Evolutionary conservation across 306 rosid genomes (phyloP).

Genomic region (Potentilla sterilis): DNA sequence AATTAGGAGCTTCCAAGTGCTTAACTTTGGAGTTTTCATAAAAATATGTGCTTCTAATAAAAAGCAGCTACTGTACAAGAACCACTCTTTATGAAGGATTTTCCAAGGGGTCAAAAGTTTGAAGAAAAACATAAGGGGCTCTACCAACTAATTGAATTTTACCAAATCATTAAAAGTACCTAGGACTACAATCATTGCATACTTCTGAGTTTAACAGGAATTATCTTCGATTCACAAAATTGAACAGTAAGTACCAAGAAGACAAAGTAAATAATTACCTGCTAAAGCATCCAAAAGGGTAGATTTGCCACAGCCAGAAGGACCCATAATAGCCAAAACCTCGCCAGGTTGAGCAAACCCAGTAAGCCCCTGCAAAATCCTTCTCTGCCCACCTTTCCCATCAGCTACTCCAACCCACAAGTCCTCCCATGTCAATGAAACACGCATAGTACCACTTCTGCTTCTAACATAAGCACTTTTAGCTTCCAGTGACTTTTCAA

Average conservation of each 20-base stretch:
- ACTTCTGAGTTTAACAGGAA: too few relatives aligned
- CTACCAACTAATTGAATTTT: not conserved
- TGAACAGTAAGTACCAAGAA: too few relatives aligned
- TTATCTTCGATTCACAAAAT: too few relatives aligned
- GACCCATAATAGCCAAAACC: slow-evolving; percentile 76
- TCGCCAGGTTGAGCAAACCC: slow-evolving; percentile 64
- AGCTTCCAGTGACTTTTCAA: not conserved
- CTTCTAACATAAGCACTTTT: not conserved
- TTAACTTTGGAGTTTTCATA: not conserved
- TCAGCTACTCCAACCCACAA: slow-evolving; percentile 31
- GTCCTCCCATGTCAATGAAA: slow-evolving; percentile 36
- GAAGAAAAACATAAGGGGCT: not conserved
- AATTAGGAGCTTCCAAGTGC: not conserved
- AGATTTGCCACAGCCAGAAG: slow-evolving; percentile 71
- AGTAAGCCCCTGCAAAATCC: slow-evolving; percentile 36
- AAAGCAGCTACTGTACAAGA: not conserved
- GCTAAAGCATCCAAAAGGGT: slow-evolving; percentile 73
- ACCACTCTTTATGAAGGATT: not conserved
- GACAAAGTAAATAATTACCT: slow-evolving; percentile 24
- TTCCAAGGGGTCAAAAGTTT: not conserved
- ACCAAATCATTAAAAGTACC: not conserved
- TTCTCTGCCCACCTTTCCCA: slow-evolving; percentile 17
- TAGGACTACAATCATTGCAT: too few relatives aligned
- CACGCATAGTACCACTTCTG: not conserved
- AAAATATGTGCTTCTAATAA: too few relatives aligned